These are phyloP conservation scores for Sporothrix inflata DNA, from an alignment of 2,329 filamentous ascomycete genomes.

Conservation along the genomic window DNA sequence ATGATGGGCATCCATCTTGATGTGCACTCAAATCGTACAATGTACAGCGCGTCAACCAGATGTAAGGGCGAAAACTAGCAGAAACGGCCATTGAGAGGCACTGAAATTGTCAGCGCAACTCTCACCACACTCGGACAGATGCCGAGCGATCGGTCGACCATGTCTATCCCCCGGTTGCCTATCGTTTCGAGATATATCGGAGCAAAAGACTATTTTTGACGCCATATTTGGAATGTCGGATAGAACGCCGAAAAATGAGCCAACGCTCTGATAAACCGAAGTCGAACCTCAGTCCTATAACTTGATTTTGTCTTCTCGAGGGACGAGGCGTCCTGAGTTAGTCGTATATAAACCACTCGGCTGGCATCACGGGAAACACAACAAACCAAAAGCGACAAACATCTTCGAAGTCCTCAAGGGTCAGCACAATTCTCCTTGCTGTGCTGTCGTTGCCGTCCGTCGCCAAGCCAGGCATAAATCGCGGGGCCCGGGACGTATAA, in stretches of 20 bases:
- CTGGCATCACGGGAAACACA: not conserved
- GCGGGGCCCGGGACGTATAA: not conserved
- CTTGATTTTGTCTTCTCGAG: not conserved
- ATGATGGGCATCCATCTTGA: not conserved
- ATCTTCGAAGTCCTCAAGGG: not conserved
- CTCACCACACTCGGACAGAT: not conserved
- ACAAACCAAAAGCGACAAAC: not conserved
- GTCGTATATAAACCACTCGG: not conserved
- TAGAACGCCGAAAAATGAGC: too few species aligned
- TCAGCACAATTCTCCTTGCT: not conserved
- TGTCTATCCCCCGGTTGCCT: not conserved
- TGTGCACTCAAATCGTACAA: constrained; percentile 4
- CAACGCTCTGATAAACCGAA: too few species aligned
- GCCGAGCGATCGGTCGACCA: not conserved
- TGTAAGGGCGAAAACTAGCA: not conserved
- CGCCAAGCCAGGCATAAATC: not conserved
- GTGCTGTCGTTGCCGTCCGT: not conserved
- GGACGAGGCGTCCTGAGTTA: too few species aligned
- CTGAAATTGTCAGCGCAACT: constrained; percentile 4
- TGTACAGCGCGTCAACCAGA: not conserved
- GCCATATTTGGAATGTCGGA: not conserved
- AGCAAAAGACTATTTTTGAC: not conserved
- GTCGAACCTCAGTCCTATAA: too few species aligned
- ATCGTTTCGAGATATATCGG: not conserved
- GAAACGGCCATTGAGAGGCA: not conserved